Conservation (phyloP, 1,139 yeast genomes). For the Yamadazyma dendronema region DNA sequence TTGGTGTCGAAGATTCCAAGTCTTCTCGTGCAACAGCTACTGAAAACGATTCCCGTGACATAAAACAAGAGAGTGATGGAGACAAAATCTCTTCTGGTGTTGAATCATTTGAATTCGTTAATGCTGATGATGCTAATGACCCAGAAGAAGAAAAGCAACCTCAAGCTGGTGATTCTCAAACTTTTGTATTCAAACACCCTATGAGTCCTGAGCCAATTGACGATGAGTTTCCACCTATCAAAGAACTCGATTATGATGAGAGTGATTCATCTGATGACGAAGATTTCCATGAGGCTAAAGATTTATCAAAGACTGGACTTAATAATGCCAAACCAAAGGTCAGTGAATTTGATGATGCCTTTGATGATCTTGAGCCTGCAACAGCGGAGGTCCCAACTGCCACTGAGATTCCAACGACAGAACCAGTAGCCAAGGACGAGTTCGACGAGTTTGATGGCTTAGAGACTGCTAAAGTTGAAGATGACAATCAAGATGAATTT, state of each 20-base stretch:
- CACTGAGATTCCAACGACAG: background rate
- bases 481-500: slow-evolving; percentile 23
- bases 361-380: slow-evolving; percentile 39
- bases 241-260: slow-evolving; percentile 61
- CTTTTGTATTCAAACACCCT: slow-evolving; percentile 15
- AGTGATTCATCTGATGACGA: slow-evolving; percentile 39
- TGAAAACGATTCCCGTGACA: slow-evolving; percentile 13
- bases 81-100: slow-evolving; percentile 48
- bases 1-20: slow-evolving; percentile 31
- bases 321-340: background rate
- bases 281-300: slow-evolving; percentile 19
- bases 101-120: slow-evolving; percentile 53
- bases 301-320: slow-evolving; percentile 6
- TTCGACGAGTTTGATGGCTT: slow-evolving; percentile 41
- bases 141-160: slow-evolving; percentile 7
- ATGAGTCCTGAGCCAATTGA: slow-evolving; percentile 13
- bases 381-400: background rate
- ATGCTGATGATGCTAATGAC: slow-evolving; percentile 42
- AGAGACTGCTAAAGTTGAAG: slow-evolving; percentile 45
- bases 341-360: slow-evolving; percentile 37
- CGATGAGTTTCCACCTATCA: slow-evolving; percentile 71
- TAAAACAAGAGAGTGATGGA: slow-evolving; percentile 26
- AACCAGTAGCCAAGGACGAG: slow-evolving; percentile 22
- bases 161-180: slow-evolving; percentile 2
- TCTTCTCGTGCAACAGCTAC: slow-evolving; percentile 14